Conservation (phyloP, 441 rosid species). For the Erysimum cheiri region DNA sequence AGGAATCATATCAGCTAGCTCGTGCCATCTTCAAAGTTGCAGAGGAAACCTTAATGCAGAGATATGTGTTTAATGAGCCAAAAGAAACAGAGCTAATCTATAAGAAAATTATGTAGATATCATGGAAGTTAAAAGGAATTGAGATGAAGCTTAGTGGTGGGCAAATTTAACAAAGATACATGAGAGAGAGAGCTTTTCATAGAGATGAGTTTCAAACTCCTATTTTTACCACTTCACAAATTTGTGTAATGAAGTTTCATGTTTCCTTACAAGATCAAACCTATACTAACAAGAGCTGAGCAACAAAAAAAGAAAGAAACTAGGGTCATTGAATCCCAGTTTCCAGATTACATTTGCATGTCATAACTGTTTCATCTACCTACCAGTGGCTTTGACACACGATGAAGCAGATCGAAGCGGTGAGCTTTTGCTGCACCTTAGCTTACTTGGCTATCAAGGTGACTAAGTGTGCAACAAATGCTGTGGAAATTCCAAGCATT, state of each 20-base stretch:
- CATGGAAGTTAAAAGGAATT: conserved; percentile 43
- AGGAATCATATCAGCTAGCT: conserved; percentile 53
- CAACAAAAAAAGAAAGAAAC: not conserved
- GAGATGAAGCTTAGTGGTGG: conserved; percentile 48
- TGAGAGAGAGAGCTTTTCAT: not conserved
- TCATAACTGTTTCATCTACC: conserved; percentile 18
- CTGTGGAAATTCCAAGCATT: conserved; percentile 70
- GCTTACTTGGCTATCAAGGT: conserved; percentile 25
- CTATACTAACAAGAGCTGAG: conserved; percentile 18
- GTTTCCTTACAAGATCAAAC: conserved; percentile 25
- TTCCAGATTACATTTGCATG: conserved; percentile 18
- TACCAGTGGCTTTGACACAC: conserved; percentile 15
- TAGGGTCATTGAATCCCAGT: conserved; percentile 2
- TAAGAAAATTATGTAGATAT: conserved; percentile 56
- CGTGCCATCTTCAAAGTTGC: conserved; percentile 50
- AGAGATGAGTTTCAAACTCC: conserved; percentile 13
- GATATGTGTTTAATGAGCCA: conserved; percentile 41
- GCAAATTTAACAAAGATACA: not conserved
- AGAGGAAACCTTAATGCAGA: conserved; percentile 48
- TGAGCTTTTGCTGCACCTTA: not conserved
- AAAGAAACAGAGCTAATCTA: conserved; percentile 33
- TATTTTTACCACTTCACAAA: not conserved
- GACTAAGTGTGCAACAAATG: conserved; percentile 59
- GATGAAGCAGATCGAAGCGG: not conserved
- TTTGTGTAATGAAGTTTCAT: conserved; percentile 5